Base-by-base conservation (phyloP, 305 asterid genomes). In the Fraxinus sp. region DNA sequence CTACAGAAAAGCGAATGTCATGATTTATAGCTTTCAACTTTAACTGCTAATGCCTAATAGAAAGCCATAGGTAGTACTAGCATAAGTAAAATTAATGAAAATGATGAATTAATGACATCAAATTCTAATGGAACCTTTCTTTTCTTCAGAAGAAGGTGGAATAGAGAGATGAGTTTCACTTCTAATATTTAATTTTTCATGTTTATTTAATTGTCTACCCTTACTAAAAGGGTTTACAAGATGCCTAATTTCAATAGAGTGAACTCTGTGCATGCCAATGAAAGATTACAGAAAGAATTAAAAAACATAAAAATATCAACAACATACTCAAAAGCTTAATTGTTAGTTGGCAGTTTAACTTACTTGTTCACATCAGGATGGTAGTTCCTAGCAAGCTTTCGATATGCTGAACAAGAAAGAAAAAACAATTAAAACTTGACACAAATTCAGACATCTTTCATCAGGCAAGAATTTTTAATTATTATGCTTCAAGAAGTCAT, bases 361-460 rank as follows among this genome's bases (percentile, higher is more conserved):
- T 86, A 92, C 99, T 92, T 96, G 93, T 92, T 94, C 84, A 96
- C 99, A 85, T 96, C 99, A 22, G 99, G 99, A 89, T 96, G 99
- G 87, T 89, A 90, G 85, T 87, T 93, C 89, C 99, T 87, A 44
- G 99, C 99, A 74, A 96, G 98, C 90, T 96, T 94, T 82, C 99
- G 91, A 84, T 96, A 96, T 30, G 98, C 98, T 96, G 97, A 87
- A 87, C 74, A 84, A 20, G 78, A 77, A 59, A 76, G 33, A 79
- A 77, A n/a, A 82, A 81, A 74, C 5, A 32, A 64, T 52, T 36
- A 52, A 85, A 75, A 78, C 18, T 52, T 76, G 46, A 68, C 71
- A 73, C 11, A 46, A 74, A 33, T n/a, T n/a, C n/a, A n/a, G n/a
- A n/a, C n/a, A n/a, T n/a, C n/a, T n/a, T n/a, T n/a, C n/a, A n/a